Percentiles rank a stretch among this genome's conserved stretches.
Conservation (phyloP, 2,329 filamentous ascomycete genomes). For the Lecanicillium sp. region DNA sequence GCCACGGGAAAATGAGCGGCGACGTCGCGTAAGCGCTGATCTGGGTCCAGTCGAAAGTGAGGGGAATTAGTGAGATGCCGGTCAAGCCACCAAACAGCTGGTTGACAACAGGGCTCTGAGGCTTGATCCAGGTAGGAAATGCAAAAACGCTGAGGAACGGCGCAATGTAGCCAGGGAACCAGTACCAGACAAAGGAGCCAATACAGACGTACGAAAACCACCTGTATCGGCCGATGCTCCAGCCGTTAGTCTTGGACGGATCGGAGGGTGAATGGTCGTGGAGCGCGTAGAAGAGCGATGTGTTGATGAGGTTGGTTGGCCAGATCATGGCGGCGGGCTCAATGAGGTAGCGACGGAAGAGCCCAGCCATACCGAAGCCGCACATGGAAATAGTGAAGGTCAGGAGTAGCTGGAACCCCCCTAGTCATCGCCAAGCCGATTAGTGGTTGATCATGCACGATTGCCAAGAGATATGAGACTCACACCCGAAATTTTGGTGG, state of each 20-base stretch:
- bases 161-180: slow-evolving; percentile 45
- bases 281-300: slow-evolving; percentile 40
- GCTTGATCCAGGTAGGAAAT: slow-evolving; percentile 50
- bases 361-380: slow-evolving; percentile 34
- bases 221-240: slow-evolving; percentile 39
- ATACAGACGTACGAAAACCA: slow-evolving; percentile 39
- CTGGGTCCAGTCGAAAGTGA: slow-evolving; percentile 43
- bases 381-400: slow-evolving; percentile 33
- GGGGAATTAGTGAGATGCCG: slow-evolving; percentile 46
- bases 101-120: slow-evolving; percentile 47
- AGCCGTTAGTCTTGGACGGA: slow-evolving; percentile 36
- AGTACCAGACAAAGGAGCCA: slow-evolving; percentile 47
- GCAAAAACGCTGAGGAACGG: slow-evolving; percentile 48
- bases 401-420: slow-evolving; percentile 32
- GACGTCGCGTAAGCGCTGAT: slow-evolving; percentile 37
- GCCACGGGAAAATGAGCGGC: slow-evolving; percentile 35
- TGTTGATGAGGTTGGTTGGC: slow-evolving; percentile 45
- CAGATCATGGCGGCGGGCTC: slow-evolving; percentile 57
- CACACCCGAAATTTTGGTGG: slow-evolving; percentile 30
- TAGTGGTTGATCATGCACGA: too few relatives aligned
- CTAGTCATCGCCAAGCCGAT: too few relatives aligned
- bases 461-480: slow-evolving; percentile 47
- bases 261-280: slow-evolving; percentile 37
- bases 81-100: slow-evolving; percentile 50
- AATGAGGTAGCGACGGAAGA: slow-evolving; percentile 51